Base-by-base conservation (phyloP, 495 filamentous ascomycete species). In the Podospora australis region DNA sequence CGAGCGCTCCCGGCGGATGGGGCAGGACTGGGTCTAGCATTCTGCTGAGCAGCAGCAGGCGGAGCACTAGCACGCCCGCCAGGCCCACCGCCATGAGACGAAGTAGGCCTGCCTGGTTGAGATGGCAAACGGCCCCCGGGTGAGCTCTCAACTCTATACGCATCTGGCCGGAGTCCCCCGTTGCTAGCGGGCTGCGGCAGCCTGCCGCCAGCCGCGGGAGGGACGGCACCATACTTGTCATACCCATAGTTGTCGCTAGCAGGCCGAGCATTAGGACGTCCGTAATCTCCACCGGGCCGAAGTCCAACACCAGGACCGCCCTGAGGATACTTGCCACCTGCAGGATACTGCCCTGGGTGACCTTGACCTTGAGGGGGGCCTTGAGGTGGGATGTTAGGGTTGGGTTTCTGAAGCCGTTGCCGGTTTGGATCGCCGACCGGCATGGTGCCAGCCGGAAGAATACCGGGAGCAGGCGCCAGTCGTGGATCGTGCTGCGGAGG, bases 371-470 rank as follows among this genome's bases (percentile, higher is more conserved):
- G 51, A 1, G 64, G 59, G n/a, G 59, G 63, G 1, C 56, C 55
- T 35, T 63, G 56, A 8, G 44, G 46, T 4, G 45, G 11, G 6
- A 42, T 32, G 34, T 60, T 59, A 11, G 63, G 65, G 45, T 65
- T 66, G 19, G 51, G 58, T 52, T 73, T 74, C 3, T 62, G 65
- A 14, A 72, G 53, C 16, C 67, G 52, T 39, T 65, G 62, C 14
- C 60, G 60, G 4, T 32, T 44, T 3, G 59, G 59, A 30, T 63
- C 60, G 32, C 53, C 60, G n/a, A 56, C 28, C 1, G 60, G 63
- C 46, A 44, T 52, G 13, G 41, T 48, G 4, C 39, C 50, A 6
- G 49, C 45, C 24, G 49, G 40, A 20, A 32, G 38, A 24, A 48
- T 39, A 13, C 38, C 30, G 11, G 46, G 47, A 2, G 39, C 34